phyloP scores from a whole-genome alignment of 2,329 filamentous ascomycete genomes.

The Cytospora paraplurivora region DNA sequence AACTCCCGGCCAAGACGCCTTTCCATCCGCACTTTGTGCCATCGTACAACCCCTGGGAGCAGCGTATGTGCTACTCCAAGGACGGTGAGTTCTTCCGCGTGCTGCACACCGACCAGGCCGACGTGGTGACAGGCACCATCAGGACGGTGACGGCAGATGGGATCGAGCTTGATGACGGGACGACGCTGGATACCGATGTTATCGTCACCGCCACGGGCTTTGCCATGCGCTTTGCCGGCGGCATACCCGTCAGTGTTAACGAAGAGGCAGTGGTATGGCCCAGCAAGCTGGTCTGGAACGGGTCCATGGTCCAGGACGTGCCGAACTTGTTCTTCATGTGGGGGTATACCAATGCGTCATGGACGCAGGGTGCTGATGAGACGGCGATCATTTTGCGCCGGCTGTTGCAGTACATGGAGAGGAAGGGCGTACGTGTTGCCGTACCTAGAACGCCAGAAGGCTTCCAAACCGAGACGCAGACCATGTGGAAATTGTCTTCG shows the following conservation, averaged over 20 bases:
- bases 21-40: slow-evolving; percentile 60
- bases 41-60: slow-evolving; percentile 64
- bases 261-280: slow-evolving; percentile 36
- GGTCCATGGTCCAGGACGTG: slow-evolving; percentile 61
- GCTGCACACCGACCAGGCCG: slow-evolving; percentile 42
- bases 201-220: slow-evolving; percentile 68
- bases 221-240: slow-evolving; percentile 56
- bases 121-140: slow-evolving; percentile 50
- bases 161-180: slow-evolving; percentile 47
- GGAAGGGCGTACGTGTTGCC: slow-evolving; percentile 36
- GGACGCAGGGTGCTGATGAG: slow-evolving; percentile 64
- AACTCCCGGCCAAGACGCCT: slow-evolving; percentile 38
- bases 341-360: slow-evolving; percentile 62
- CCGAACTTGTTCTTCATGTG: slow-evolving; percentile 62
- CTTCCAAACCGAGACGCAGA: not conserved
- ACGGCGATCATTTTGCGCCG: slow-evolving; percentile 52
- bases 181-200: slow-evolving; percentile 56
- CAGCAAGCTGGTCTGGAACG: slow-evolving; percentile 50
- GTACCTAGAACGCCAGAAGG: slow-evolving; percentile 4
- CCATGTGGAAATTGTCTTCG: slow-evolving; percentile 12
- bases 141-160: slow-evolving; percentile 45
- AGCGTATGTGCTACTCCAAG: slow-evolving; percentile 63
- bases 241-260: slow-evolving; percentile 54
- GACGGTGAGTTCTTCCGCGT: slow-evolving; percentile 50
- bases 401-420: slow-evolving; percentile 52